Base-by-base conservation (phyloP, 1,139 yeast genomes). In the Candida sp. region DNA sequence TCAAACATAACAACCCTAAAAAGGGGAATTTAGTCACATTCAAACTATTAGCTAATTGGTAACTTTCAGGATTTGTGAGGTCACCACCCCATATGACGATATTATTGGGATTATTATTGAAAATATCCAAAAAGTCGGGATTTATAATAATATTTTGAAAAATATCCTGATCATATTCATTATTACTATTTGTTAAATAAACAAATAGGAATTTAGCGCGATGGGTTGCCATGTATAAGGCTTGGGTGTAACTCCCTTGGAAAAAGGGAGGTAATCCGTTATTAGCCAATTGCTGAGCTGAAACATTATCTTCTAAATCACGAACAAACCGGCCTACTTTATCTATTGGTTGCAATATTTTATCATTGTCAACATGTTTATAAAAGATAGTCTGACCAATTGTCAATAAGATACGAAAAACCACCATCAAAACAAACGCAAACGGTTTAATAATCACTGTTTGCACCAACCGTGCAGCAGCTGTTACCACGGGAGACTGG, bases 1-100 rank as follows among this genome's bases (percentile, higher is more conserved):
- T 89, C 62, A 77, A 71, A 54, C 81, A 84, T 43, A 85, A 54
- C 7, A 85, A 61, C 0, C 95, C 96, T 35, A 88, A 63, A 58
- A 87, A 87, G 8, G 99, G 99, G 56, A 85, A 84, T 50, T 80
- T 78, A 21, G 91, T 79, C 36, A 85, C 87, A 47, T 80, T 79
- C 47, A 91, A 75, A 39, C 86, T 80, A 57, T 85, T 84, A 0
- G 96, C 88, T 12, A 89, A 82, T 55, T 89, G 96, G 56, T 81
- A 84, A 1, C 95, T 88, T 62, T 93, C 98, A 11, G 90, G 81
- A 48, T 84, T 81, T 12, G 81, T 77, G 27, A 87, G 79, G 58
- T 87, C 87, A 6, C 97, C 97, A 33, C 95, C 96, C 98, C 98
- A 93, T 4, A 89, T 68, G 3, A 89, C 56, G 3, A 83, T 61